Evolutionary conservation across 306 rosid genomes (phyloP), one percentile per base, ranked within the genome.

Genomic region (Malus orientalis): DNA sequence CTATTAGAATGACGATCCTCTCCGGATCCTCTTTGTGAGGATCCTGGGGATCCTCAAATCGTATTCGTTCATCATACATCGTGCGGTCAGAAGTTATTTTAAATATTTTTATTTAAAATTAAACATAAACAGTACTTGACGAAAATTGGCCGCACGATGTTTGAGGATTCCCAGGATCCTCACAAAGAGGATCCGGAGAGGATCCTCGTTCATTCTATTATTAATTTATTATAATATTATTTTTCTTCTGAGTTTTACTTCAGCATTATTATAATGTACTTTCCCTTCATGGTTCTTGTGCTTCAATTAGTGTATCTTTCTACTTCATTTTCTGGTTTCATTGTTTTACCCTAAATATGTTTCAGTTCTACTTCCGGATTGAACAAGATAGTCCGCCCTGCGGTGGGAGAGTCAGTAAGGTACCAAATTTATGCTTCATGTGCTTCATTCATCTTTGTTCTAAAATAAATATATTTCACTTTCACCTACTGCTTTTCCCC

Each of bases 341-440:
- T 63, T 58, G 45, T 66, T 80, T 83, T 78, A 36, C 63, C 68
- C 6, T 58, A 53, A 69, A 18, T 83, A 18, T 84, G 77, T 78
- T 88, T 47, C 96, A 96, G 99, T 82, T 92, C 99, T 62, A 74
- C 88, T 74, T 82, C 98, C 49, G 97, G 93, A 66, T 79, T 80
- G 84, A 91, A 85, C 79, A 95, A 92, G 83, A 92, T 86, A 77
- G 96, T 95, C 62, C 99, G 99, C 12, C 99, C 99, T 19, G 93
- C 97, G 8, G 96, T 92, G 87, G 98, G 99, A 80, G 99, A 95
- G 91, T 92, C 99, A 16, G 64, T 83, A 62, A 87, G 98, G 99
- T 96, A 89, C 77, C 74, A 60, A 29, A 44, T 67, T 68, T 51
- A 49, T 69, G 53, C 72, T 84, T 74, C 29, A 75, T 47, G 19